Evolutionary conservation across 257 asterid species (phyloP).

Genomic region (Avicennia marina): DNA sequence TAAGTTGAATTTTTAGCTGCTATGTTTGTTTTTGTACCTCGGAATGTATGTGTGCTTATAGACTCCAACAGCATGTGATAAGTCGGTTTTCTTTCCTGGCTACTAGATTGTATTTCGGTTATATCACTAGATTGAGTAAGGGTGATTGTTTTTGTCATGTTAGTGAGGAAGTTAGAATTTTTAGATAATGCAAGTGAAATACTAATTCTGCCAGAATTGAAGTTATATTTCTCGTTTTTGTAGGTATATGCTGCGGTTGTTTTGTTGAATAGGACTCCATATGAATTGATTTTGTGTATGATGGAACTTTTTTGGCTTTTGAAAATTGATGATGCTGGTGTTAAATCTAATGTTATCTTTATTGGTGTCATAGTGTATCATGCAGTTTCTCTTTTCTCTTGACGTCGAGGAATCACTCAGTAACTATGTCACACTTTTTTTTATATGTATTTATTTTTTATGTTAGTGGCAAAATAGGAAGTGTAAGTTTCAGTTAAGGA

Average conservation of each 20-base stretch:
- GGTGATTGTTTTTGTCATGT: not conserved
- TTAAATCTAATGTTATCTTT: not conserved
- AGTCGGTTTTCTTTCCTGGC: not conserved
- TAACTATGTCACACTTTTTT: not conserved
- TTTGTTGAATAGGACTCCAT: not conserved
- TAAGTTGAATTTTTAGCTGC: slow-evolving; percentile 13
- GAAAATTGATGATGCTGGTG: not conserved
- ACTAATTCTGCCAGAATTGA: not conserved
- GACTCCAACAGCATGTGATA: not conserved
- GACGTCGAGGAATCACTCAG: not conserved
- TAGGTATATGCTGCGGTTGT: not conserved
- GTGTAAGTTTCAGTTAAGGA: not conserved
- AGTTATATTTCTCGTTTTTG: not conserved
- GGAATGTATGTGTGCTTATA: not conserved
- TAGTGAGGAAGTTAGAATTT: not conserved
- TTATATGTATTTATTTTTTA: not conserved
- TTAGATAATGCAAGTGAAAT: not conserved
- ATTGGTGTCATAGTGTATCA: not conserved
- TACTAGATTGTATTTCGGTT: not conserved
- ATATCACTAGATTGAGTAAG: not conserved
- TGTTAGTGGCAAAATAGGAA: not conserved
- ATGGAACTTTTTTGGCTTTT: not conserved
- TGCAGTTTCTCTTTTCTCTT: not conserved
- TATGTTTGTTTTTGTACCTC: not conserved
- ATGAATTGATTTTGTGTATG: not conserved